Conservation (phyloP, 176 grass and related monocot species). For the Ensete glaucum region DNA sequence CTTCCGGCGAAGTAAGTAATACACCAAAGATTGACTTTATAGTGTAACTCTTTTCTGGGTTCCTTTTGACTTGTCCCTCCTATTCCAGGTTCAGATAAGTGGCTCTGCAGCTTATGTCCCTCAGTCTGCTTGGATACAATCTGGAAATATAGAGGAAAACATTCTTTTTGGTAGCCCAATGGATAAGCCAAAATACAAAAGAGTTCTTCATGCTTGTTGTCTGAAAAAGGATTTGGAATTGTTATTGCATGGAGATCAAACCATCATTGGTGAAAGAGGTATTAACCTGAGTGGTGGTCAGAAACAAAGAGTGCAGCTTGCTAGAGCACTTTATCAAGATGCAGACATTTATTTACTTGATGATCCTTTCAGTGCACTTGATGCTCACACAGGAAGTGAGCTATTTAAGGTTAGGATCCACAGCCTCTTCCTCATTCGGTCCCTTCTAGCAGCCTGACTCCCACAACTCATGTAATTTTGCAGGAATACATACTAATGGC, state of each 20-base stretch:
- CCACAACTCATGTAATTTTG: background rate
- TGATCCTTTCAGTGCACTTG: conserved; percentile 97
- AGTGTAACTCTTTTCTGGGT: conserved; percentile 3
- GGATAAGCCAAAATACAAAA: conserved; percentile 71
- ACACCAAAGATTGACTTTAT: background rate
- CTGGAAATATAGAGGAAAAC: conserved; percentile 96
- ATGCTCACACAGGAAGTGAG: conserved; percentile 94
- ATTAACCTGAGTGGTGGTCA: conserved; percentile 99
- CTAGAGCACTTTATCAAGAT: conserved; percentile 94
- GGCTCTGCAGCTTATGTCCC: conserved; percentile 84
- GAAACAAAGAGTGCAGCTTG: conserved; percentile 96
- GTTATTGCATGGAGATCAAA: conserved; percentile 87
- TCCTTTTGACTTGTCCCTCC: conserved; percentile 21
- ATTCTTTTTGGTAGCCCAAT: conserved; percentile 82
- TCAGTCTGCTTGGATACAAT: conserved; percentile 97
- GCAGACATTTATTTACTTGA: conserved; percentile 98
- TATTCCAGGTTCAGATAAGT: conserved; percentile 74
- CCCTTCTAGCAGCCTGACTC: background rate
- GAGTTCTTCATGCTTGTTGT: conserved; percentile 83
- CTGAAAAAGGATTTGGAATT: conserved; percentile 90
- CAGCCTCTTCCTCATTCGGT: background rate
- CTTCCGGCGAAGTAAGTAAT: conserved; percentile 74
- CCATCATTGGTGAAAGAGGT: conserved; percentile 89
- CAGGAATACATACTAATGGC: conserved; percentile 91
- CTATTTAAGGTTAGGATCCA: conserved; percentile 55